These are phyloP conservation scores for Nicotiana rustica DNA, from an alignment of 305 asterid species.

Conservation along the genomic window DNA sequence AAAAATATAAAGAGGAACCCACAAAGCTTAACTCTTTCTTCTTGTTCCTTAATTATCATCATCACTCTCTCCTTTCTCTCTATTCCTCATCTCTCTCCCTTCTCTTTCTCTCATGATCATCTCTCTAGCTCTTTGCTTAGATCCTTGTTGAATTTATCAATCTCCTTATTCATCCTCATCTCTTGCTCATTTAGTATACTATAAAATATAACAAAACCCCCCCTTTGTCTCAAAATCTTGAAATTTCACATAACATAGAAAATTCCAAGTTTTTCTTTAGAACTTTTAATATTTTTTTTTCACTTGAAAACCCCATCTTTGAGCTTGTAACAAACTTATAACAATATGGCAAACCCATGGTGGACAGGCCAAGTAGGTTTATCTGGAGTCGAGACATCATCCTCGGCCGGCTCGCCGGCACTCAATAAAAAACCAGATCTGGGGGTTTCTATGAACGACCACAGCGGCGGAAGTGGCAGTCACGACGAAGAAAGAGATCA, in stretches of 20 bases:
- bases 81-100: neutral
- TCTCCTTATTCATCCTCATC: neutral
- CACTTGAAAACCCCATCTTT: neutral
- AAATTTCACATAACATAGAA: neutral
- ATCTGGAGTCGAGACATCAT: constrained; percentile 51
- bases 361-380: constrained; percentile 57
- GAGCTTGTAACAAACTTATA: neutral
- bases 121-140: constrained; percentile 25
- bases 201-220: too few relatives aligned
- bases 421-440: constrained; percentile 53
- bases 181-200: too few relatives aligned
- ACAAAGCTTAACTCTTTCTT: constrained; percentile 19
- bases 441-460: constrained; percentile 49
- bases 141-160: constrained; percentile 32
- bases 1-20: neutral
- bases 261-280: neutral
- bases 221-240: neutral
- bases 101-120: constrained; percentile 18
- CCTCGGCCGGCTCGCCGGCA: constrained; percentile 45
- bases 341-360: constrained; percentile 54
- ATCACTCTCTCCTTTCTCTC: neutral
- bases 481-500: constrained; percentile 49
- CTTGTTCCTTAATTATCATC: constrained; percentile 33
- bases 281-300: neutral
- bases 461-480: constrained; percentile 40